phyloP scores from a whole-genome alignment of 164 flowering plant species.

The Berberis vulgaris region DNA sequence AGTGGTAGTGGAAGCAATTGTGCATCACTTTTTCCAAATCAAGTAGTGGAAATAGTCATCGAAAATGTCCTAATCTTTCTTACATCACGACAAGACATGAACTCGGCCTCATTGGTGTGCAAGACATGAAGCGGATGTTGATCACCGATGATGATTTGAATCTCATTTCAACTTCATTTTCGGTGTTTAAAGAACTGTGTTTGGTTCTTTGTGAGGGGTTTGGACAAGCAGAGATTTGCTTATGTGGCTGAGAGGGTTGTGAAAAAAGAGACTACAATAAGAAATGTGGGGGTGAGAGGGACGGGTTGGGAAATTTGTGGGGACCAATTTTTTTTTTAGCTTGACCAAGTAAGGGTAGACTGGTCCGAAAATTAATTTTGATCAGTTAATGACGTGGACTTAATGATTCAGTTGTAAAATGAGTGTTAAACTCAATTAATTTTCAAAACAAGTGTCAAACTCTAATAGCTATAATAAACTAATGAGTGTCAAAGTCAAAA shows the following conservation, averaged over 20 bases:
- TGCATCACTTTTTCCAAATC: slow-evolving; percentile 23
- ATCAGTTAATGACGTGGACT: too few species aligned
- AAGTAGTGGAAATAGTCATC: slow-evolving; percentile 70
- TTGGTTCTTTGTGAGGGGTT: slow-evolving; percentile 89
- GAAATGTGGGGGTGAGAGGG: too few species aligned
- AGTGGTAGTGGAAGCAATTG: slow-evolving; percentile 1
- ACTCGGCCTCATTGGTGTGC: slow-evolving; percentile 81
- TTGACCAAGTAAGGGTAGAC: too few species aligned
- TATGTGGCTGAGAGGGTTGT: slow-evolving; percentile 29
- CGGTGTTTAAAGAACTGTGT: slow-evolving; percentile 57
- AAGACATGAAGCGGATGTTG: slow-evolving; percentile 74
- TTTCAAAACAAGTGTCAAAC: too few species aligned
- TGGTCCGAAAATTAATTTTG: too few species aligned
- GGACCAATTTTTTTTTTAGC: too few species aligned
- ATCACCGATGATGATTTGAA: slow-evolving; percentile 62
- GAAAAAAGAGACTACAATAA: too few species aligned
- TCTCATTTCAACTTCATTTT: slow-evolving; percentile 36
- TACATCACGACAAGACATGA: slow-evolving; percentile 59
- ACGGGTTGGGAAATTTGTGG: too few species aligned
- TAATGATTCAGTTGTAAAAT: too few species aligned
- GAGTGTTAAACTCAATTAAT: too few species aligned
- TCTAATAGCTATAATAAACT: too few species aligned
- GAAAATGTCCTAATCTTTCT: slow-evolving; percentile 77
- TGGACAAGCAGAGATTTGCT: slow-evolving; percentile 62
- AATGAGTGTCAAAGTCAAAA: too few species aligned